Evolutionary conservation across 768 basidiomycete genomes (phyloP).

Genomic region (Gloeopeniophorella convolvens): DNA sequence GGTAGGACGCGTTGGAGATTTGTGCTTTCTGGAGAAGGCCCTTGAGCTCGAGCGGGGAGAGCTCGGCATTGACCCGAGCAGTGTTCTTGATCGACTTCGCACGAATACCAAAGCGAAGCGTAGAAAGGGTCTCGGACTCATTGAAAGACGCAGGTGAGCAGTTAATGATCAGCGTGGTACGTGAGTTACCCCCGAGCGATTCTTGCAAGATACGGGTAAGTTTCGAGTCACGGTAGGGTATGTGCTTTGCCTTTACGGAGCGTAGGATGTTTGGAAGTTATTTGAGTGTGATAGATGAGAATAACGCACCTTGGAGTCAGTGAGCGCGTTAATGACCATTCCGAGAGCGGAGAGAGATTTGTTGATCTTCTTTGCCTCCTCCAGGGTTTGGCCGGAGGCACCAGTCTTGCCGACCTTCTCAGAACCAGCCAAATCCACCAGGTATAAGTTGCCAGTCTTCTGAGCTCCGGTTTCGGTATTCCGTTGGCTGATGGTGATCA

Average conservation of each 20-base stretch:
- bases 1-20: conserved; percentile 72
- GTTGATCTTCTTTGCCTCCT: conserved; percentile 99
- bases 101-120: conserved; percentile 98
- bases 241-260: conserved; percentile 72
- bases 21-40: conserved; percentile 85
- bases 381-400: conserved; percentile 95
- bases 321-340: conserved; percentile 99
- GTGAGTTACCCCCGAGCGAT: conserved; percentile 90
- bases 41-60: conserved; percentile 95
- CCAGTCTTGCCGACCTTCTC: conserved; percentile 99
- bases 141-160: conserved; percentile 98
- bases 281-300: conserved; percentile 2
- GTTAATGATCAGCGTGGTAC: conserved; percentile 98
- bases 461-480: conserved; percentile 94
- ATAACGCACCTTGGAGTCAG: conserved; percentile 86
- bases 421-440: conserved; percentile 96
- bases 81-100: conserved; percentile 99
- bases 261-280: not conserved
- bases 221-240: conserved; percentile 98
- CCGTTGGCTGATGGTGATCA: conserved; percentile 94
- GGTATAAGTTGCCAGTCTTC: conserved; percentile 94
- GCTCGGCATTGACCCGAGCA: conserved; percentile 95
- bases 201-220: conserved; percentile 99
- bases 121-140: conserved; percentile 91
- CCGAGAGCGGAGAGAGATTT: conserved; percentile 95